Conservation (phyloP, 306 rosid genomes). For the Glycine tomentella region DNA sequence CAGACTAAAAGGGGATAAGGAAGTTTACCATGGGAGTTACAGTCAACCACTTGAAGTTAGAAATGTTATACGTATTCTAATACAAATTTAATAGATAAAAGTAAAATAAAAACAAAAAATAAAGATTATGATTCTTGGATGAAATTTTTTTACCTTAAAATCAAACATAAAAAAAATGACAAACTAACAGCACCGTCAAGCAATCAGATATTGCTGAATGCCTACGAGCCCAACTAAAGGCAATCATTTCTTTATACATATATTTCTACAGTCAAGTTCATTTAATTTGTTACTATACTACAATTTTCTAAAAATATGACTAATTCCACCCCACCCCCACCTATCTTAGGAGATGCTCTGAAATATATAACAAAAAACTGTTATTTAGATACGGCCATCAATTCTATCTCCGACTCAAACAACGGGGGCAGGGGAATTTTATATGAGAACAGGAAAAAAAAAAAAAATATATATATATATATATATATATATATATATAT, state of each 20-base stretch:
- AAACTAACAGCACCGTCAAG: not conserved
- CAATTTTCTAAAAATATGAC: not conserved
- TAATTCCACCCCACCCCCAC: not conserved
- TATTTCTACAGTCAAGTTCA: not conserved
- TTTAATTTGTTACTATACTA: not conserved
- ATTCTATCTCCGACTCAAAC: not conserved
- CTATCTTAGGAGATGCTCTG: not conserved
- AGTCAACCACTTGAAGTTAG: not conserved
- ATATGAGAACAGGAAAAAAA: not conserved
- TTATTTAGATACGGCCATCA: not conserved
- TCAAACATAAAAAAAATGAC: not conserved
- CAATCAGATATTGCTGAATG: not conserved
- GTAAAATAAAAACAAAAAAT: too few relatives aligned
- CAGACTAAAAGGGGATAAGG: not conserved
- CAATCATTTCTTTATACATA: too few relatives aligned
- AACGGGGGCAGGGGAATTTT: not conserved
- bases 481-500: too few relatives aligned
- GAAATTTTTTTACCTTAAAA: not conserved
- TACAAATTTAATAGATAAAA: too few relatives aligned
- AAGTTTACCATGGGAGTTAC: not conserved
- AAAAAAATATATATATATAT: too few relatives aligned
- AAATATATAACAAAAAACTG: too few relatives aligned
- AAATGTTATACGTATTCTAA: too few relatives aligned
- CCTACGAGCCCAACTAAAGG: not conserved
- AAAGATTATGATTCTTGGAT: too few relatives aligned